phyloP scores from a whole-genome alignment of 805 yeast species.

The Wickerhamomyces silvicola region DNA sequence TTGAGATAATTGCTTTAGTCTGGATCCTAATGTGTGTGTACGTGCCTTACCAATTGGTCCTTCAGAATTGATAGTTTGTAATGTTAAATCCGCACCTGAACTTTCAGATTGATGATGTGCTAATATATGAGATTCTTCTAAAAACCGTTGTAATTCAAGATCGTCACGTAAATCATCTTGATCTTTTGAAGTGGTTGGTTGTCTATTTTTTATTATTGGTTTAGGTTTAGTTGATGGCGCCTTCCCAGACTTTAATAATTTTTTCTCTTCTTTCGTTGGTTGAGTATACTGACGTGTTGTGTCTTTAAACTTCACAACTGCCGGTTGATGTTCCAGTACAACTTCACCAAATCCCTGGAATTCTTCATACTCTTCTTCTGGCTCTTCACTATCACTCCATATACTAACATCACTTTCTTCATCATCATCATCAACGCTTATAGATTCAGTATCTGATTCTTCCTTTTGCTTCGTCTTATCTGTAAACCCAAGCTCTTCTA shows the following conservation, averaged over 20 bases:
- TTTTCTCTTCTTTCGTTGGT: slow-evolving; percentile 43
- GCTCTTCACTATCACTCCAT: slow-evolving; percentile 18
- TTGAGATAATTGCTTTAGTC: slow-evolving; percentile 45
- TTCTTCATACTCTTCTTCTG: slow-evolving; percentile 13
- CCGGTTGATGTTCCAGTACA: slow-evolving; percentile 8
- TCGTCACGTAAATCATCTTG: slow-evolving; percentile 61
- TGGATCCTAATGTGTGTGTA: slow-evolving; percentile 51
- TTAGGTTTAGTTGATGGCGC: slow-evolving; percentile 34
- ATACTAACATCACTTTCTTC: slow-evolving; percentile 14
- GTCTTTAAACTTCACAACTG: slow-evolving; percentile 35
- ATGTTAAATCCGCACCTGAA: slow-evolving; percentile 59
- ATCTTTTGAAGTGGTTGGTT: slow-evolving; percentile 23
- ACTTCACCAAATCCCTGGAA: slow-evolving; percentile 8
- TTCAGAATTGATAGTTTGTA: slow-evolving; percentile 49
- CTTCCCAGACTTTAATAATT: slow-evolving; percentile 52
- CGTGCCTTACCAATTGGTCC: slow-evolving; percentile 56
- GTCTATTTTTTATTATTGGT: background rate
- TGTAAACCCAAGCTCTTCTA: slow-evolving; percentile 47
- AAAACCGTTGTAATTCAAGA: slow-evolving; percentile 61
- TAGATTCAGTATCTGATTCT: slow-evolving; percentile 3
- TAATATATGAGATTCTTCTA: slow-evolving; percentile 65
- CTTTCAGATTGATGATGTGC: slow-evolving; percentile 26
- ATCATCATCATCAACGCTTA: slow-evolving; percentile 10
- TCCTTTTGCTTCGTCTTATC: slow-evolving; percentile 38
- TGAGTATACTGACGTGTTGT: slow-evolving; percentile 22